Evolutionary conservation across 2,329 filamentous ascomycete genomes (phyloP), one percentile per base, ranked within the genome.

Genomic region (Juglanconis juglandina): DNA sequence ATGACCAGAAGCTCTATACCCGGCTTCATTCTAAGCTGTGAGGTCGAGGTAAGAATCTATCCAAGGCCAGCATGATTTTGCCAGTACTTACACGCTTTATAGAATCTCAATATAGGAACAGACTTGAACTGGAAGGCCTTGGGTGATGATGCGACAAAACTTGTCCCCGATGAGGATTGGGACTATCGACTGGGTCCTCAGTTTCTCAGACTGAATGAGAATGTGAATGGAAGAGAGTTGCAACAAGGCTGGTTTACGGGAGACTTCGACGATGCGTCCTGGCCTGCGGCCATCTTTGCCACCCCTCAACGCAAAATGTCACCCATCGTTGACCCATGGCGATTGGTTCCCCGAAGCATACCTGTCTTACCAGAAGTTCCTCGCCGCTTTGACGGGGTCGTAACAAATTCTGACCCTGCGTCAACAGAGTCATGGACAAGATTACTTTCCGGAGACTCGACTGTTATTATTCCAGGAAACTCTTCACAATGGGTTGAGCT

Each of bases 1-100:
- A 71, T 72, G 63, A 66, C 67, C 17, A 49, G 71, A 32, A 71
- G 69, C 1, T 34, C 67, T 1, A 35, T 67, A 6, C 70, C 71
- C 0, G 71, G 70, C 0, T 65, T 73, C 55, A 72, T 70, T 0
- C 60, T 69, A 0, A 55, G 68, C 39, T 71, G 71, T 6, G 39
- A 60, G 3, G 51, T 71, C 7, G 56, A 66, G 34, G 54, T 48
- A 1, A 58, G 60, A 24, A 24, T 24, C 24, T 24, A 24, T 24
- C 24, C 24, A 24, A 2, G 24, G 24, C 24, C 24, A 24, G 24
- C 24, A 24, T 42, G 49, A 2, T 24, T 24, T 24, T 24, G 24
- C 24, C 24, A 6, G 30, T 49, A 10, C 46, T 39, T n/a, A 10
- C 35, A 3, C 7, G 14, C 32, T 34, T 9, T 9, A n/a, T 24